A percentile compares a stretch with the other conserved stretches of the same genome.
These are phyloP conservation scores for Leccinum pellstonianum DNA, from an alignment of 768 basidiomycete genomes.

Conservation along the genomic window DNA sequence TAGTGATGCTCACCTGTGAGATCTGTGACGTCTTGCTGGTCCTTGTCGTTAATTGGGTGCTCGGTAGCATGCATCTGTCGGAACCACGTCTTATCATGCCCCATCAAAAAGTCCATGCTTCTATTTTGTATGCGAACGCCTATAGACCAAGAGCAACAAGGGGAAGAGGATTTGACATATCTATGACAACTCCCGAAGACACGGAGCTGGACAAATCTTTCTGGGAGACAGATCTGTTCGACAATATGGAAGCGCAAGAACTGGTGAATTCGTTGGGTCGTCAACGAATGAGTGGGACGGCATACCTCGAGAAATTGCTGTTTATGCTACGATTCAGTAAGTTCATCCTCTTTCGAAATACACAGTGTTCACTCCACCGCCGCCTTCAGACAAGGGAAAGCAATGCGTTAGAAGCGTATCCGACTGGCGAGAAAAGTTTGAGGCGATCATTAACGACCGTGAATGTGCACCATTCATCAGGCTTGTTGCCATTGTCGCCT, in stretches of 20 bases:
- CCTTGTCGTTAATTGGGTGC: background rate
- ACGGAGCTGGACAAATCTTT: background rate
- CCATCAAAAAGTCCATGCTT: background rate
- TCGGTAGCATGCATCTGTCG: background rate
- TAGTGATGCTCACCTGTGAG: background rate
- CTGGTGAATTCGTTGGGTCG: background rate
- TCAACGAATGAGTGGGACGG: background rate
- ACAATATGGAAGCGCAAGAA: background rate
- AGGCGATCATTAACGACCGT: background rate
- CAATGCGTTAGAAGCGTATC: background rate
- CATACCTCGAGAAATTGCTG: background rate
- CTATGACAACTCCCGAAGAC: background rate
- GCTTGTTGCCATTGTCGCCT: constrained; percentile 2
- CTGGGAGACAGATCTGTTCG: background rate
- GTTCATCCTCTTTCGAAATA: background rate
- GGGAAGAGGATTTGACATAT: background rate
- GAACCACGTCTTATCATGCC: background rate
- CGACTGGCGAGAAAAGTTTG: background rate
- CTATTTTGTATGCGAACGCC: background rate
- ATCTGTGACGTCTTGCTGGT: background rate
- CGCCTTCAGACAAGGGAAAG: background rate
- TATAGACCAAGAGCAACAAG: background rate
- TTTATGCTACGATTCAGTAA: background rate
- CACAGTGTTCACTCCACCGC: background rate
- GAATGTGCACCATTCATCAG: background rate